Evolutionary conservation across 2,329 filamentous ascomycete genomes (phyloP).

Genomic region (Aureobasidium namibiae): DNA sequence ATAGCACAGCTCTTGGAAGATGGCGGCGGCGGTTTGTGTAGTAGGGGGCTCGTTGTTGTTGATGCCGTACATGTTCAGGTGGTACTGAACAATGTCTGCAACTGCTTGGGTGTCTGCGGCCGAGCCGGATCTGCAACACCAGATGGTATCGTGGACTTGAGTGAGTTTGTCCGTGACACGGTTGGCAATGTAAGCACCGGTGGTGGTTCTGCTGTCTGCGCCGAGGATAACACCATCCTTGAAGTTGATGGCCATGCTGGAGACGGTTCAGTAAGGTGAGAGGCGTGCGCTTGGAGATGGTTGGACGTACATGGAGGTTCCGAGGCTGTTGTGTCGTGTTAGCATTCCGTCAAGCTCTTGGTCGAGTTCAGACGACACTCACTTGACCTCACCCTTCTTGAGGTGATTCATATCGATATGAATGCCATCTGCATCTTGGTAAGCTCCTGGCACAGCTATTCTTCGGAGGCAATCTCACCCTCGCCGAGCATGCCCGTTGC

Average conservation of each 20-base stretch:
- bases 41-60: conserved; percentile 83
- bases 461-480: conserved; percentile 21
- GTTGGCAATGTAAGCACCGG: conserved; percentile 96
- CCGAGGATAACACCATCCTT: conserved; percentile 97
- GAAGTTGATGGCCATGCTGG: conserved; percentile 97
- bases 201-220: conserved; percentile 94
- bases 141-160: conserved; percentile 96
- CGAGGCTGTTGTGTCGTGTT: conserved; percentile 53
- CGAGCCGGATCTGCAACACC: conserved; percentile 97
- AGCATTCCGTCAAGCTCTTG: conserved; percentile 16
- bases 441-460: conserved; percentile 14
- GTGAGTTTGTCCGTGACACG: conserved; percentile 99
- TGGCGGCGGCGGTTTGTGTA: conserved; percentile 86
- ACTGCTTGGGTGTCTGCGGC: conserved; percentile 97
- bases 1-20: conserved; percentile 98
- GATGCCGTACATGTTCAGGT: conserved; percentile 86
- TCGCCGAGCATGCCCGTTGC: conserved; percentile 34
- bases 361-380: conserved; percentile 34
- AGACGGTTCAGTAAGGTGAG: conserved; percentile 19
- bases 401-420: conserved; percentile 98
- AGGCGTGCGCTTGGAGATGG: conserved; percentile 15
- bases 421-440: conserved; percentile 72
- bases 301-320: conserved; percentile 81
- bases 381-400: conserved; percentile 99
- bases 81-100: conserved; percentile 95